A percentile compares a stretch with the other conserved stretches of the same genome.
Conservation (phyloP, 495 filamentous ascomycete genomes). For the Beverwykella pulmonaria region DNA sequence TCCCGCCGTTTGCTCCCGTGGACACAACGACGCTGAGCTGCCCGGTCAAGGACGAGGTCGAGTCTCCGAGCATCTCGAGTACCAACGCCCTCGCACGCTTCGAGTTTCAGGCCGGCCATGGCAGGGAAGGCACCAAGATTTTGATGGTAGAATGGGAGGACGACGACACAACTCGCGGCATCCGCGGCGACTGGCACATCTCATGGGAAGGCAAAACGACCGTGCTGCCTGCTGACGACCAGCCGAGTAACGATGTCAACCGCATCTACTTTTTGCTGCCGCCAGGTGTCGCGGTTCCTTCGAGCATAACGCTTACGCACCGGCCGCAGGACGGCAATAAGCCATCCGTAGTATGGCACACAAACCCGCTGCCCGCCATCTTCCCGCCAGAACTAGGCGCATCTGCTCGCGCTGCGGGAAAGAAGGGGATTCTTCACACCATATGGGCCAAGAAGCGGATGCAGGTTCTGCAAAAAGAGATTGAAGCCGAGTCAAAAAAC, state of each 20-base stretch:
- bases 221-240: constrained; percentile 65
- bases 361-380: constrained; percentile 79
- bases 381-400: constrained; percentile 72
- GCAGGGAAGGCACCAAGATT: constrained; percentile 81
- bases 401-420: constrained; percentile 65
- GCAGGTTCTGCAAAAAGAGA: constrained; percentile 54
- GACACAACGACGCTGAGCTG: constrained; percentile 40
- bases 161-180: constrained; percentile 49
- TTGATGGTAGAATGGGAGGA: constrained; percentile 84
- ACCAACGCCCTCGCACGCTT: constrained; percentile 71
- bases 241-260: constrained; percentile 56
- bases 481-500: constrained; percentile 49
- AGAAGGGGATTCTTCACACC: constrained; percentile 78
- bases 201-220: constrained; percentile 74
- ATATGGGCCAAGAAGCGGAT: constrained; percentile 80
- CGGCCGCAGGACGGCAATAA: constrained; percentile 44
- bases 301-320: constrained; percentile 66
- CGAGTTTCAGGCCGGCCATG: constrained; percentile 76
- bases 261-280: constrained; percentile 76
- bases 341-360: constrained; percentile 45
- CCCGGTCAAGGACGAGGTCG: constrained; percentile 44
- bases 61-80: constrained; percentile 46
- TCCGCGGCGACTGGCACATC: constrained; percentile 65
- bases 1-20: constrained; percentile 44
- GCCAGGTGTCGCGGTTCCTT: constrained; percentile 66